A percentile compares a stretch with the other conserved stretches of the same genome.
phyloP scores from a whole-genome alignment of 148 eudicot species.

The Cornus kousa region DNA sequence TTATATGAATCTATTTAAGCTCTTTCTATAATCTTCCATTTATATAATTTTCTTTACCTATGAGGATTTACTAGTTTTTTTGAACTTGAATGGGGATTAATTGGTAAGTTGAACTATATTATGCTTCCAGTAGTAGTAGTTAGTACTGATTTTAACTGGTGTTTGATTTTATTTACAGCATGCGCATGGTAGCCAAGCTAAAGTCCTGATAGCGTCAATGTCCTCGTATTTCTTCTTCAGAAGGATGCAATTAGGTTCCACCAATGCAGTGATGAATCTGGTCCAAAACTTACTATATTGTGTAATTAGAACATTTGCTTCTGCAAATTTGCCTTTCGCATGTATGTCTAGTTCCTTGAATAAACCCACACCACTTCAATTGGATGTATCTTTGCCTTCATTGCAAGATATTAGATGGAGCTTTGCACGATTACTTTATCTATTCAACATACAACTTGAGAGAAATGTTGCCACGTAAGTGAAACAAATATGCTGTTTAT shows the following conservation, averaged over 20 bases:
- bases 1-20: too few relatives aligned
- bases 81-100: background rate
- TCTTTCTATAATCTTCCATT: background rate
- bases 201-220: constrained; percentile 29
- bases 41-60: background rate
- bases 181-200: constrained; percentile 53
- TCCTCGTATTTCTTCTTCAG: constrained; percentile 48
- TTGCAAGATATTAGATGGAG: constrained; percentile 71
- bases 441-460: constrained; percentile 88
- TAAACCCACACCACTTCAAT: constrained; percentile 76
- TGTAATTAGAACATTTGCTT: constrained; percentile 35
- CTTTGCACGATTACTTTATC: constrained; percentile 60
- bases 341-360: constrained; percentile 66
- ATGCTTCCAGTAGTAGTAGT: background rate
- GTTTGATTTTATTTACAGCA: constrained; percentile 15
- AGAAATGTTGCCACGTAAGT: constrained; percentile 93
- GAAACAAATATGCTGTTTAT: constrained; percentile 9
- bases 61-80: background rate
- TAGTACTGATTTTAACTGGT: constrained; percentile 3
- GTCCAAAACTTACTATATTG: constrained; percentile 28
- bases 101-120: background rate
- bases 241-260: constrained; percentile 33
- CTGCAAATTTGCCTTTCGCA: constrained; percentile 58
- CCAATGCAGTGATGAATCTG: constrained; percentile 28
- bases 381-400: constrained; percentile 75